Base-by-base conservation (phyloP, 495 filamentous ascomycete genomes). In the Saxispiralis lemnorum region DNA sequence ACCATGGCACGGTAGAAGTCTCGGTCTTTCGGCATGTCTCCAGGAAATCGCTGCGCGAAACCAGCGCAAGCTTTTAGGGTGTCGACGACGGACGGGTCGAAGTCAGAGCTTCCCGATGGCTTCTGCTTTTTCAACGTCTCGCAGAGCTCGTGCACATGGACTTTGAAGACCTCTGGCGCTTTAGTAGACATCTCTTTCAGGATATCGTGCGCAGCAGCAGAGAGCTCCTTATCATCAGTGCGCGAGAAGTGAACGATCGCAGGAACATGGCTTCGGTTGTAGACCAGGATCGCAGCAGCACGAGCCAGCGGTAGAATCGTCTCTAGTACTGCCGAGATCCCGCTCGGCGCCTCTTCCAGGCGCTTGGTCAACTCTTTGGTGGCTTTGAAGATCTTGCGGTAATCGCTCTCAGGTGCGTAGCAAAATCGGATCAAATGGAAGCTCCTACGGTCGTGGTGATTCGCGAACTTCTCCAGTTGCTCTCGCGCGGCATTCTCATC, bases 181-280 rank as follows among this genome's bases (percentile, higher is more conserved):
- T 72, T 73, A 34, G 79, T 74, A 0, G 89, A 95, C 24, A 99
- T 93, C 54, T 96, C 83, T 54, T 85, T 88, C 19, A 95, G 69
- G 36, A 96, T 72, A 56, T 93, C 84, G 49, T 95, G 86, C 7
- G 89, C 89, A 0, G 81, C 72, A 7, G 70, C 62, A 13, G 80
- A 81, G 47, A 96, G 63, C 1, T 72, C 72, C 32, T 84, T 72
- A 50, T 85, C 78, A 54, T 94, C 79, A 2, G 76, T 81, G 47
- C 81, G 75, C 0, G 85, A 83, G 49, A 79, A 79, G 44, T 82
- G 78, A 68, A 95, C 82, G 49, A 95, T 85, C 1, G 83, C 76
- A 1, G 87, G 76, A 10, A 96, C 78, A 51, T 96, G 88, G 56
- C 86, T 94, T 46, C 79, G 76, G 63, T 96, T 99, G 63, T 88